These are phyloP conservation scores for Scedosporium aurantiacum DNA, from an alignment of 2,329 filamentous ascomycete genomes.

Conservation along the genomic window DNA sequence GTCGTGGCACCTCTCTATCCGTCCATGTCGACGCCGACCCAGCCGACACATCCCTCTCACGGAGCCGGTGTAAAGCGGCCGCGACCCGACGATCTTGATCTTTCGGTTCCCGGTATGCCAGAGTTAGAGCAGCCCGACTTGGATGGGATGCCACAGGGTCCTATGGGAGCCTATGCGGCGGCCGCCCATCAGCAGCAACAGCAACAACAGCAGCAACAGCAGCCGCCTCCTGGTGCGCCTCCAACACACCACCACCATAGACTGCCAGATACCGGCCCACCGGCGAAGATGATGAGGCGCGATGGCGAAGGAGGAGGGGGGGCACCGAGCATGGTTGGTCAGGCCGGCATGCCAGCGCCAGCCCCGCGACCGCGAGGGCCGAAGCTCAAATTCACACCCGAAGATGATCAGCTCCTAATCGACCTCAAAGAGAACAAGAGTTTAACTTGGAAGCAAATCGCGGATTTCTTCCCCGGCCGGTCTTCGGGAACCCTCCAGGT, in stretches of 20 bases:
- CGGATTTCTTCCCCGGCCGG: conserved; percentile 86
- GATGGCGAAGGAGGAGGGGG: conserved; percentile 42
- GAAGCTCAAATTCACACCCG: conserved; percentile 87
- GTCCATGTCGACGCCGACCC: conserved; percentile 31
- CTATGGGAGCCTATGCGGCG: conserved; percentile 8
- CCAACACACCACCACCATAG: conserved; percentile 72
- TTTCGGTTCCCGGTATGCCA: conserved; percentile 37
- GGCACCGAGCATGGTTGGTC: conserved; percentile 75
- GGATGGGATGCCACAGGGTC: conserved; percentile 31
- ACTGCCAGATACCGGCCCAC: conserved; percentile 61
- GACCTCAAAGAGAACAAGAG: conserved; percentile 92
- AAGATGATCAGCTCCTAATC: conserved; percentile 79
- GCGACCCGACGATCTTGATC: conserved; percentile 48
- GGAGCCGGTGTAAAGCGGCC: conserved; percentile 35
- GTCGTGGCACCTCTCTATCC: conserved; percentile 43
- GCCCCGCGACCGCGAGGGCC: conserved; percentile 72
- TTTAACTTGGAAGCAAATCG: conserved; percentile 94
- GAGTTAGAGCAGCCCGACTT: conserved; percentile 45
- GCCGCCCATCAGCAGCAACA: conserved; percentile 19
- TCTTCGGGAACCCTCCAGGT: conserved; percentile 88
- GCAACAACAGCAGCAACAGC: conserved; percentile 9
- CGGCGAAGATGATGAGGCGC: conserved; percentile 55
- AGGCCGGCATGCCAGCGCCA: conserved; percentile 76
- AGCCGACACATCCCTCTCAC: conserved; percentile 19
- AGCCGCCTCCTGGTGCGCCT: conserved; percentile 23